phyloP scores from a whole-genome alignment of 225 moss, liverwort and hornwort species.

The Rhytidiadelphus loreus region DNA sequence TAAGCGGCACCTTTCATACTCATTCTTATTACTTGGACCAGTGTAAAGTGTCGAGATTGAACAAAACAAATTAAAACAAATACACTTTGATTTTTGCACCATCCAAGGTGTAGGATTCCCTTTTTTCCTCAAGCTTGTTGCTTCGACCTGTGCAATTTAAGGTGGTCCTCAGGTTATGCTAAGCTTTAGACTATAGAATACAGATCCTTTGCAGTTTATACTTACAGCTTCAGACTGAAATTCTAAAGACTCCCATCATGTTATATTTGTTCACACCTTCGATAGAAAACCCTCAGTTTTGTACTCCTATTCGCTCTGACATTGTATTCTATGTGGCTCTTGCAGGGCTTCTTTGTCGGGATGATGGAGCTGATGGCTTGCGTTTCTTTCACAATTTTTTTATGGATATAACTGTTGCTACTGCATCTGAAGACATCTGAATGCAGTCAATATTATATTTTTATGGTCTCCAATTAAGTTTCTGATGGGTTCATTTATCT shows the following conservation, averaged over 20 bases:
- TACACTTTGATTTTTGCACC: neutral
- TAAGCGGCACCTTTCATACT: neutral
- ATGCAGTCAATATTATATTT: neutral
- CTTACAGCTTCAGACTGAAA: neutral
- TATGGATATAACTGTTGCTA: constrained; percentile 11
- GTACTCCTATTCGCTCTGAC: neutral
- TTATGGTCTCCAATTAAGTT: neutral
- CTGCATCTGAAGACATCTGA: constrained; percentile 5
- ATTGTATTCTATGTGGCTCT: neutral
- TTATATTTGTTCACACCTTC: neutral
- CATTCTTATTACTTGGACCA: neutral
- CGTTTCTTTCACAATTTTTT: constrained; percentile 87
- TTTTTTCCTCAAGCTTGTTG: neutral
- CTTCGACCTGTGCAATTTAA: neutral
- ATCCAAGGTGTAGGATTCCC: neutral
- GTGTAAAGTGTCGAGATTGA: neutral
- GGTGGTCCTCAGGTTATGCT: neutral
- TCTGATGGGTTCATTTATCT: neutral
- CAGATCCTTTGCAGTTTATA: neutral
- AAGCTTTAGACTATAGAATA: neutral
- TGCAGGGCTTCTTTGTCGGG: constrained; percentile 82
- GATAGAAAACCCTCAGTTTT: neutral
- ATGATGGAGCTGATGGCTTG: constrained; percentile 91
- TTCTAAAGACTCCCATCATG: neutral
- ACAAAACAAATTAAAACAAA: neutral